phyloP scores from a whole-genome alignment of 148 eudicot species.

The Pouteria glomerata region DNA sequence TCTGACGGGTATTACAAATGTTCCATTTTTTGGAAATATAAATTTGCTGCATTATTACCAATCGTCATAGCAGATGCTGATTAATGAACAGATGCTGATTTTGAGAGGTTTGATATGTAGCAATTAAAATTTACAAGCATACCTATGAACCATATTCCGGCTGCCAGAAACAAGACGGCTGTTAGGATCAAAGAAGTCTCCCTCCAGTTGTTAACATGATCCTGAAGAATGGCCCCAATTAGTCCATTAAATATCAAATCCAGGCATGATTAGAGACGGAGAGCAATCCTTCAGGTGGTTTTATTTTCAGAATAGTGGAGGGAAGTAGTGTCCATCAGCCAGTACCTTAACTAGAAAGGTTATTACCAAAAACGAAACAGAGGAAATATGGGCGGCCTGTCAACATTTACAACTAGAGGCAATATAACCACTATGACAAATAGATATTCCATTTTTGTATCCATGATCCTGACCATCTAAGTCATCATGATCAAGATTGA shows the following conservation, averaged over 20 bases:
- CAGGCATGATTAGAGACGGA: not conserved
- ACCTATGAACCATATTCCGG: conserved; percentile 77
- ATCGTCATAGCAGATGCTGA: not conserved
- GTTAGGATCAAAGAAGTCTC: conserved; percentile 63
- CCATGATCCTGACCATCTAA: not conserved
- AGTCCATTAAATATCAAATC: not conserved
- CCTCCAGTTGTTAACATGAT: conserved; percentile 76
- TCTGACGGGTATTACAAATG: too few relatives aligned
- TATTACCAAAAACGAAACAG: not conserved
- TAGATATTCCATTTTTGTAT: not conserved
- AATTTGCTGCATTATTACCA: not conserved
- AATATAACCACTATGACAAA: not conserved
- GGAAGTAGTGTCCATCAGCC: not conserved
- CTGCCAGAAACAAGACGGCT: conserved; percentile 66
- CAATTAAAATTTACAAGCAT: not conserved
- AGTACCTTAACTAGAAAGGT: not conserved
- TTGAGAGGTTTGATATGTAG: not conserved
- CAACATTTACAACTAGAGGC: not conserved
- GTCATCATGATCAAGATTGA: too few relatives aligned
- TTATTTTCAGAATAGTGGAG: not conserved
- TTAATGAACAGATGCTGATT: not conserved
- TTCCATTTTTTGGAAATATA: not conserved
- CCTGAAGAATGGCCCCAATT: conserved; percentile 37
- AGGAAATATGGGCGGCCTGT: not conserved
- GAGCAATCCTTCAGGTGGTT: not conserved